A percentile compares a stretch with the other conserved stretches of the same genome.
Evolutionary conservation across 768 basidiomycete genomes (phyloP).

Genomic region (Rhodotorula taiwanensis): DNA sequence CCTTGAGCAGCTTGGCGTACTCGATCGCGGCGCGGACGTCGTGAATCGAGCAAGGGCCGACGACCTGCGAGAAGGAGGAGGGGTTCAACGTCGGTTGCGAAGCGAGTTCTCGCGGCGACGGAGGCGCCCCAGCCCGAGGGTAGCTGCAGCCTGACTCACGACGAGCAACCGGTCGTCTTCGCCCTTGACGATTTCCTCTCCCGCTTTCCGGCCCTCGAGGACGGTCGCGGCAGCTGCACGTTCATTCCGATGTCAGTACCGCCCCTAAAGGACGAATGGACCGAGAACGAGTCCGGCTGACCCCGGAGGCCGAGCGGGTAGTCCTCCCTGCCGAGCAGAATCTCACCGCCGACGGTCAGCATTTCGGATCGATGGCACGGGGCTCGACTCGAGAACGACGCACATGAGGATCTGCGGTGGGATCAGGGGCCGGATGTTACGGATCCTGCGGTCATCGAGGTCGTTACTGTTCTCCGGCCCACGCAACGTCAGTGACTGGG

Average conservation of each 20-base stretch:
- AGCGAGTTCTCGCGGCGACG: not conserved
- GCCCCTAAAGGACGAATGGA: too few species aligned
- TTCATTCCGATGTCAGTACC: too few species aligned
- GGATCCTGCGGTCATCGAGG: constrained; percentile 35
- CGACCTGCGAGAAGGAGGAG: constrained; percentile 40
- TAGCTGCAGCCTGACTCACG: constrained; percentile 64
- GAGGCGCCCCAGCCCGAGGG: not conserved
- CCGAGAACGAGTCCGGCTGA: not conserved
- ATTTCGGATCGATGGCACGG: too few species aligned
- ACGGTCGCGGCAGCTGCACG: constrained; percentile 81
- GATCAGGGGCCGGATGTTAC: constrained; percentile 38
- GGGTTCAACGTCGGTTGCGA: not conserved
- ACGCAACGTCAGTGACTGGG: not conserved
- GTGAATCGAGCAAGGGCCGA: constrained; percentile 87
- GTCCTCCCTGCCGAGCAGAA: constrained; percentile 54
- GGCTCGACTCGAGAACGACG: too few species aligned
- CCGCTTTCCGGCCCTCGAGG: constrained; percentile 68
- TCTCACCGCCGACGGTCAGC: too few species aligned
- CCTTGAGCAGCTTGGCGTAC: constrained; percentile 71
- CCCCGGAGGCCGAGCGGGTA: constrained; percentile 47
- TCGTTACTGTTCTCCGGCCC: constrained; percentile 13
- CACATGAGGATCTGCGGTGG: constrained; percentile 33
- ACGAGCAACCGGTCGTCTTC: constrained; percentile 89
- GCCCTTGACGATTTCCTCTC: constrained; percentile 72
- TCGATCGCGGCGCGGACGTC: constrained; percentile 44